Percentiles rank a stretch among this genome's conserved stretches.
phyloP scores from a whole-genome alignment of 2,329 filamentous ascomycete genomes.

The Madurella mycetomatis region DNA sequence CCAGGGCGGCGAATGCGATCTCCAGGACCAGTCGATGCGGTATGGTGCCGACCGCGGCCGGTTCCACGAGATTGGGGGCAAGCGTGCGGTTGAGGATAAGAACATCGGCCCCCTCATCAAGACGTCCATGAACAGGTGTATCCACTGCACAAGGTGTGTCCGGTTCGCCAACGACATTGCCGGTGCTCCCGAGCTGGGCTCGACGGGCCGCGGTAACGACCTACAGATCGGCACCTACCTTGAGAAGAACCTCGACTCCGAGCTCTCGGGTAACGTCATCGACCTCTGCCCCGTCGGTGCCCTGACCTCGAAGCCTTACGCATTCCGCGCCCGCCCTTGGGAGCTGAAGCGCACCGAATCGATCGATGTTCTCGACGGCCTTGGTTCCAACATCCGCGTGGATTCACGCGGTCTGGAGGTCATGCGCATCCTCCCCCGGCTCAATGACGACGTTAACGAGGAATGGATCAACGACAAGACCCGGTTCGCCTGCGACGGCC shows the following conservation, averaged over 20 bases:
- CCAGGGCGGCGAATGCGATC: conserved; percentile 97
- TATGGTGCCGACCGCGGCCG: conserved; percentile 94
- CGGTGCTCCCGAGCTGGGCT: conserved; percentile 91
- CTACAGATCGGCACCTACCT: conserved; percentile 98
- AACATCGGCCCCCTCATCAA: conserved; percentile 98
- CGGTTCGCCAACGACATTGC: conserved; percentile 97
- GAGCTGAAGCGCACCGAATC: conserved; percentile 95
- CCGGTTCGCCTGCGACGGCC: conserved; percentile 90
- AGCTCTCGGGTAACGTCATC: conserved; percentile 95
- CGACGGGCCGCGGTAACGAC: conserved; percentile 91
- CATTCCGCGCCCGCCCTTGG: conserved; percentile 95
- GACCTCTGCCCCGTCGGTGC: conserved; percentile 97
- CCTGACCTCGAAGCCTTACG: conserved; percentile 94
- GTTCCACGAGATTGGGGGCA: conserved; percentile 93
- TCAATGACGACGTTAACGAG: conserved; percentile 98
- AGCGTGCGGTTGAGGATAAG: conserved; percentile 98
- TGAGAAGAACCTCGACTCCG: conserved; percentile 87
- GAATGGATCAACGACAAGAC: conserved; percentile 99
- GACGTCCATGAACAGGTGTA: conserved; percentile 99
- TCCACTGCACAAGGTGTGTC: conserved; percentile 96
- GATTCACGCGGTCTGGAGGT: conserved; percentile 93
- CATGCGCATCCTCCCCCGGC: conserved; percentile 85
- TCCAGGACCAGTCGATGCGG: conserved; percentile 99
- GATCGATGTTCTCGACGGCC: conserved; percentile 85
- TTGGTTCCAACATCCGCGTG: conserved; percentile 92